Base-by-base conservation (phyloP, 2,329 filamentous ascomycete species). In the Phyllosticta citrichinensis region DNA sequence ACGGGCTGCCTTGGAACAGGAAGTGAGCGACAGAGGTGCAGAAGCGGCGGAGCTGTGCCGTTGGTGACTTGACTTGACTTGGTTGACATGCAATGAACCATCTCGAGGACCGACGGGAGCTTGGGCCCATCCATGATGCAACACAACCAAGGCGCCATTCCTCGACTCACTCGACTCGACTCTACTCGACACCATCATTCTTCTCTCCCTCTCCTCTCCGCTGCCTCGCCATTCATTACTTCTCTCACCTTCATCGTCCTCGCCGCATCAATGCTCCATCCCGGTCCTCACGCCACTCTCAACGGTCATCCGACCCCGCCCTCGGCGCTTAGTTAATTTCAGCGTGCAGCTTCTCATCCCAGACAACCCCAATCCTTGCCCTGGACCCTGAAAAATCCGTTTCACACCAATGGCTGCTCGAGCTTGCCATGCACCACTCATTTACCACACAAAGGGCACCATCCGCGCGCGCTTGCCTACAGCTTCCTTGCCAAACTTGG, bases 391-490 rank as follows among this genome's bases (percentile, higher is more conserved):
- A 56, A 56, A 56, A 60, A 35, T 20, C 30, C 8, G 52, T 52
- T 55, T 60, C 52, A 33, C 33, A 35, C 35, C 33, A 47, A 47
- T 47, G 17, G 17, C 40, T 19, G 40, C 50, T 35, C 57, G 54
- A 27, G 24, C 35, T 51, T 50, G 51, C 50, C 30, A 51, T 54
- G 52, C 22, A 33, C 25, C 35, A n/a, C 57, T 30, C 52, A 54
- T 54, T 59, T 30, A 66, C 65, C 65, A 66, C n/a, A 91, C 60
- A 62, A 81, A 80, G 1, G 91, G 91, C 64, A 96, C 81, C 84
- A 96, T 93, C 65, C 78, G 86, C 86, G 87, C 91, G 70, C 81
- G 86, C 17, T 75, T 74, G 62, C 78, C 77, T 30, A 93, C 81
- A 58, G 79, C 80, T 14, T 86, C 81, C 55, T 73, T 72, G 10